A percentile compares a stretch with the other conserved stretches of the same genome.
phyloP scores from a whole-genome alignment of 2,329 filamentous ascomycete species.

The Raffaelea arxii region DNA sequence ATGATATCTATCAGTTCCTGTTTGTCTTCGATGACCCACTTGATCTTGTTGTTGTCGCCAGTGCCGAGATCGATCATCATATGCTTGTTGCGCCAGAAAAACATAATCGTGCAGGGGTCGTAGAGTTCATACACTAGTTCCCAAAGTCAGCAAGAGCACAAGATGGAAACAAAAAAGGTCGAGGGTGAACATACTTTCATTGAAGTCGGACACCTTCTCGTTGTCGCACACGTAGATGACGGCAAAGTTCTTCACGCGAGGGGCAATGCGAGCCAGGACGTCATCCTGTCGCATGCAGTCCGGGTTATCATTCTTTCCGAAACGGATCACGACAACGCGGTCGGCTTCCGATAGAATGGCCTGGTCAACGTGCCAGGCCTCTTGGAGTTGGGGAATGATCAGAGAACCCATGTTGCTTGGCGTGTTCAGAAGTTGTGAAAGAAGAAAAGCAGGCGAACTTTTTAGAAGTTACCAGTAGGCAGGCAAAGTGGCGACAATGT shows the following conservation, averaged over 20 bases:
- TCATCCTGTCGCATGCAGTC: slow-evolving; percentile 76
- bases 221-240: slow-evolving; percentile 92
- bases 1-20: slow-evolving; percentile 98
- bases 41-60: slow-evolving; percentile 74
- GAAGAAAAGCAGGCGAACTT: too few species aligned
- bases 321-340: slow-evolving; percentile 85
- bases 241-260: slow-evolving; percentile 87
- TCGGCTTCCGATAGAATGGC: slow-evolving; percentile 85
- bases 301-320: slow-evolving; percentile 76
- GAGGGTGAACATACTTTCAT: slow-evolving; percentile 36
- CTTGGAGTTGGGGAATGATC: slow-evolving; percentile 80
- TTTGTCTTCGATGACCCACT: slow-evolving; percentile 67
- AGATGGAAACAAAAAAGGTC: background rate
- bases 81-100: slow-evolving; percentile 95
- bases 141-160: slow-evolving; percentile 55
- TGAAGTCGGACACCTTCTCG: slow-evolving; percentile 84
- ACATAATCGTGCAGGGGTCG: slow-evolving; percentile 74
- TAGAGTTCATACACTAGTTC: slow-evolving; percentile 75
- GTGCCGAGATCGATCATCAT: slow-evolving; percentile 99
- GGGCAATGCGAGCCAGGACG: slow-evolving; percentile 87
- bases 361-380: slow-evolving; percentile 97
- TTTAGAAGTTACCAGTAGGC: too few species aligned
- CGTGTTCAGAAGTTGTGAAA: too few species aligned
- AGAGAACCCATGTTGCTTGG: slow-evolving; percentile 70
- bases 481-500: background rate